Conservation (phyloP, 345 rosid species). For the Citrus mangshanensis region DNA sequence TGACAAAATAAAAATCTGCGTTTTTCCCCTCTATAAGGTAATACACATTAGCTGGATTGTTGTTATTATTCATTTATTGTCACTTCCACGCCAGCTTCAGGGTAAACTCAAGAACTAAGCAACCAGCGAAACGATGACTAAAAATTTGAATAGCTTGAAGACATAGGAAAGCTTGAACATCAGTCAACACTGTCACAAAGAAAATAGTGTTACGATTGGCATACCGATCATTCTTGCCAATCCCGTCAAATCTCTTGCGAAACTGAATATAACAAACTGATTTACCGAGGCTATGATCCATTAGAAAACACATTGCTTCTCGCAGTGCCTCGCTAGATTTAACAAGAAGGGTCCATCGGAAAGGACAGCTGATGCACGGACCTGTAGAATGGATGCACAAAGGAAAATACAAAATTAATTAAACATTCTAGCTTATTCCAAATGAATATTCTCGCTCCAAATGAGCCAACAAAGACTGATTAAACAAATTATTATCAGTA, state of each 20-base stretch:
- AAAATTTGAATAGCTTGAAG: conserved; percentile 15
- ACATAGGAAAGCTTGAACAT: conserved; percentile 1
- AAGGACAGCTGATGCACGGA: too few species aligned
- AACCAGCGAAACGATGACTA: not conserved
- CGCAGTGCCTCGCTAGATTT: not conserved
- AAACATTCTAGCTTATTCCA: too few species aligned
- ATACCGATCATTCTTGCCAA: conserved; percentile 15
- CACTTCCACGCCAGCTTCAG: not conserved
- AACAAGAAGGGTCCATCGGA: too few species aligned
- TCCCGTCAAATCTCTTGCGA: conserved; percentile 25
- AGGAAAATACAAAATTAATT: too few species aligned
- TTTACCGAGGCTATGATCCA: conserved; percentile 24
- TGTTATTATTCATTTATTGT: not conserved
- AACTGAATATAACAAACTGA: conserved; percentile 28
- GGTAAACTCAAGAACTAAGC: not conserved
- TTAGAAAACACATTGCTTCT: conserved; percentile 34
- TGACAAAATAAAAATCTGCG: not conserved
- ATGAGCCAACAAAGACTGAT: too few species aligned
- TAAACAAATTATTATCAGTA: too few species aligned
- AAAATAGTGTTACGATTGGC: conserved; percentile 14
- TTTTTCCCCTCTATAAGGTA: not conserved
- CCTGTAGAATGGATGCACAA: too few species aligned
- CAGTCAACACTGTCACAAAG: too few species aligned
- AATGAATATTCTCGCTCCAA: too few species aligned
- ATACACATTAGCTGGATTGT: too few species aligned